Conservation (phyloP, 192 early-diverging fungal genomes). For the Linnemannia exigua region DNA sequence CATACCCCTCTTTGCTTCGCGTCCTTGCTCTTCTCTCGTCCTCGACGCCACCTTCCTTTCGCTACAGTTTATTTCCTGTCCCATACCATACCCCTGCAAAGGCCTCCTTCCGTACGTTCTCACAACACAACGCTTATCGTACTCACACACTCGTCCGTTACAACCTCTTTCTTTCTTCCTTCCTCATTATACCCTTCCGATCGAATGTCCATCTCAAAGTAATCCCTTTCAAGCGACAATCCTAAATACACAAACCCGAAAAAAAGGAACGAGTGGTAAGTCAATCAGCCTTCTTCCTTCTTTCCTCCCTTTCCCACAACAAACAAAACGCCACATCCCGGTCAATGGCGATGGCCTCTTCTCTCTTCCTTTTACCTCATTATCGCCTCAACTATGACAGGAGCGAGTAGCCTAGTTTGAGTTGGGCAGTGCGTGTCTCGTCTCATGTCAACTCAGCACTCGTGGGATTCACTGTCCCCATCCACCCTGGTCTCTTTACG, state of each 20-base stretch:
- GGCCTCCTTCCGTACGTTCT: neutral
- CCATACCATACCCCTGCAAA: neutral
- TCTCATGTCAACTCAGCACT: neutral
- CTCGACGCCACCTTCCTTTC: neutral
- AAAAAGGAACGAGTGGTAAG: slow-evolving; percentile 2
- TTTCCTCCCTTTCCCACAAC: neutral
- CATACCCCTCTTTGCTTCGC: too few species aligned
- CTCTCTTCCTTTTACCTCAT: neutral
- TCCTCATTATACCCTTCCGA: neutral
- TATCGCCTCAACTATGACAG: neutral
- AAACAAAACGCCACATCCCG: neutral
- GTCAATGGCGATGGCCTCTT: neutral
- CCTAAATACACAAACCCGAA: neutral
- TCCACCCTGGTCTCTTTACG: neutral
- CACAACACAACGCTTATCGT: neutral
- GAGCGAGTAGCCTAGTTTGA: neutral
- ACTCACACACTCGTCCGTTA: neutral
- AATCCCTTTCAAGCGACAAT: neutral
- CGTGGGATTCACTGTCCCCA: neutral
- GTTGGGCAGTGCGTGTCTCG: neutral
- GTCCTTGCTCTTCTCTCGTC: neutral
- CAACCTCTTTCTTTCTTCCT: neutral
- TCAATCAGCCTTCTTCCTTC: neutral
- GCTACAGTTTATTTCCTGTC: neutral
- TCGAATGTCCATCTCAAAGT: slow-evolving; percentile 4